phyloP scores from a whole-genome alignment of 75 land plant genomes.

The Cupressus sempervirens region DNA sequence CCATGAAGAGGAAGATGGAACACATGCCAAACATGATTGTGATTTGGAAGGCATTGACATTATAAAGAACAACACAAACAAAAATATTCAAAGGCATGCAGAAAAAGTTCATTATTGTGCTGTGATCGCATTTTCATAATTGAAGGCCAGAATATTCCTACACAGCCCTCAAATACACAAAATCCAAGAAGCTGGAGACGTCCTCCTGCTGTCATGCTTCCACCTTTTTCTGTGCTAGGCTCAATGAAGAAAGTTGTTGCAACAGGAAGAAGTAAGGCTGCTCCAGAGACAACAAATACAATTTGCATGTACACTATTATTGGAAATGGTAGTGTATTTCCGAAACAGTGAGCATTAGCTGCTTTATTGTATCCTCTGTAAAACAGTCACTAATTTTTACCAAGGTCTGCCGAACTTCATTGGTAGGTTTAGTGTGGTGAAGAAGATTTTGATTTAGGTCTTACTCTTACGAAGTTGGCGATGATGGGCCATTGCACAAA shows the following conservation, averaged over 20 bases:
- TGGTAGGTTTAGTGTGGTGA: not conserved
- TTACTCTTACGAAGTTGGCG: constrained; percentile 3
- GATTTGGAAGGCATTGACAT: constrained; percentile 95
- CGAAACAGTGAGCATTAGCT: not conserved
- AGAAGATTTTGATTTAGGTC: not conserved
- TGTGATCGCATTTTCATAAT: constrained; percentile 99
- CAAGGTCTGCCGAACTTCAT: not conserved
- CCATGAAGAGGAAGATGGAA: constrained; percentile 90
- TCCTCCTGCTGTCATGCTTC: constrained; percentile 59
- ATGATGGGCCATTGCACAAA: constrained; percentile 89
- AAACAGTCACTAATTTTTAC: not conserved
- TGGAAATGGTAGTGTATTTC: not conserved
- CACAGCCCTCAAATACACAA: constrained; percentile 90
- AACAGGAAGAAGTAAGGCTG: constrained; percentile 73
- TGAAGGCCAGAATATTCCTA: constrained; percentile 97
- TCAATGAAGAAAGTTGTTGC: constrained; percentile 44
- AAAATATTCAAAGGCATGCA: constrained; percentile 94
- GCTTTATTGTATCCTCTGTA: not conserved
- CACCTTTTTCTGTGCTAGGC: constrained; percentile 45
- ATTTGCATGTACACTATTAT: constrained; percentile 99
- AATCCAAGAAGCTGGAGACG: constrained; percentile 85
- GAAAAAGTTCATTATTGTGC: constrained; percentile 99
- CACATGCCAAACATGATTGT: constrained; percentile 99
- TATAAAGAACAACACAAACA: constrained; percentile 91
- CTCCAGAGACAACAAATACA: constrained; percentile 69